A percentile compares a stretch with the other conserved stretches of the same genome.
These are phyloP conservation scores for Lactarius hatsudake DNA, from an alignment of 768 basidiomycete genomes.

Conservation along the genomic window DNA sequence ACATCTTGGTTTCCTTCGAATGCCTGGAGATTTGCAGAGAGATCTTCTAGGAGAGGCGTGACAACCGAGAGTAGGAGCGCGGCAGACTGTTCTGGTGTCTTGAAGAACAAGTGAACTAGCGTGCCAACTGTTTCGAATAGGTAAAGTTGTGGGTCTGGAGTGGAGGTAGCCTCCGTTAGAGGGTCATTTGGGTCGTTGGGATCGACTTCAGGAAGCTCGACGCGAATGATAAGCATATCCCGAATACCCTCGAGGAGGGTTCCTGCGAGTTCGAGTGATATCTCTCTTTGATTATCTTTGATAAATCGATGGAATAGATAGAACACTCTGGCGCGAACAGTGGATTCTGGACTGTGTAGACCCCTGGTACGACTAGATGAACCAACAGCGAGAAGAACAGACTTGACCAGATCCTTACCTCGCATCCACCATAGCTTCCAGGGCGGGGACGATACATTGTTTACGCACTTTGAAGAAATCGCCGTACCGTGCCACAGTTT, in stretches of 20 bases:
- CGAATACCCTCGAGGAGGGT: constrained; percentile 69
- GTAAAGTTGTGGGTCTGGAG: constrained; percentile 90
- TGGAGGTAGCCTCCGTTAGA: constrained; percentile 71
- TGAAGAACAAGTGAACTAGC: constrained; percentile 73
- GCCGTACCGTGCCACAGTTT: constrained; percentile 85
- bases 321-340: constrained; percentile 73
- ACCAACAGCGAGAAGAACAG: not conserved
- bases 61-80: constrained; percentile 71
- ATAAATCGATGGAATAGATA: constrained; percentile 95
- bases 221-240: constrained; percentile 74
- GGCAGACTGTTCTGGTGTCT: constrained; percentile 63
- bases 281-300: constrained; percentile 74
- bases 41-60: constrained; percentile 75
- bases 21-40: constrained; percentile 55
- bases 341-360: constrained; percentile 70
- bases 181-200: constrained; percentile 59
- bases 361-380: constrained; percentile 51
- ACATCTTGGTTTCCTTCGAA: constrained; percentile 62
- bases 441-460: constrained; percentile 79
- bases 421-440: constrained; percentile 83
- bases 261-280: constrained; percentile 67
- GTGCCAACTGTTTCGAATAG: constrained; percentile 90
- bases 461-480: constrained; percentile 97
- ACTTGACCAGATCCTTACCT: constrained; percentile 50
- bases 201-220: constrained; percentile 75